Conservation (phyloP, 129 eudicot species). For the Deinandra increscens region DNA sequence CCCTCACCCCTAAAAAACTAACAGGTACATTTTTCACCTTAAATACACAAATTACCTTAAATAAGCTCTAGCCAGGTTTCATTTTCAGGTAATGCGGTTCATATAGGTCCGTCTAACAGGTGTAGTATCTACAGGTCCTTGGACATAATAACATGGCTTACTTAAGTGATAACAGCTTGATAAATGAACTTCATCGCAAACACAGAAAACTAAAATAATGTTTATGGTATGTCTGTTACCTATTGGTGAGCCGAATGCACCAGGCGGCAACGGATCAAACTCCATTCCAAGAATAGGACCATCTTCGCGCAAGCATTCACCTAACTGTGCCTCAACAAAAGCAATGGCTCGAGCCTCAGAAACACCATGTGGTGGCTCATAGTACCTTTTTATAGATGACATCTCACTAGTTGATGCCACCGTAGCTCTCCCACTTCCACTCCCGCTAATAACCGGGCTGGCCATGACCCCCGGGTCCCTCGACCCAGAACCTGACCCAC, state of each 20-base stretch:
- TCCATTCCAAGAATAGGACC: slow-evolving; percentile 96
- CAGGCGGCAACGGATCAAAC: slow-evolving; percentile 99
- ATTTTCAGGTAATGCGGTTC: not conserved
- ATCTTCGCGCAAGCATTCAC: slow-evolving; percentile 75
- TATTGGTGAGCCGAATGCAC: slow-evolving; percentile 95
- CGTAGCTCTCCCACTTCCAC: slow-evolving; percentile 31
- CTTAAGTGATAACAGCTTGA: not conserved
- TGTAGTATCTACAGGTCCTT: not conserved
- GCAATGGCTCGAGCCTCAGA: slow-evolving; percentile 72
- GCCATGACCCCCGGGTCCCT: slow-evolving; percentile 39
- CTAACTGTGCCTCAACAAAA: slow-evolving; percentile 91
- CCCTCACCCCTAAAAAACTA: not conserved
- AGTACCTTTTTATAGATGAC: slow-evolving; percentile 60
- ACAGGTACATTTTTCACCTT: not conserved
- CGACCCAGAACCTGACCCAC: slow-evolving; percentile 57
- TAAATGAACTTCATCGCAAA: not conserved
- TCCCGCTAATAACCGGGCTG: slow-evolving; percentile 28
- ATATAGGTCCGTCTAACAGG: not conserved
- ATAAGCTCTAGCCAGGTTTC: slow-evolving; percentile 1
- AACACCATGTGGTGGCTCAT: slow-evolving; percentile 64
- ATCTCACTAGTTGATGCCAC: slow-evolving; percentile 51
- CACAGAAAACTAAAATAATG: not conserved
- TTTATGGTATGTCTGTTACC: slow-evolving; percentile 33
- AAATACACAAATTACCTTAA: not conserved
- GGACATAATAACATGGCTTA: not conserved